These are phyloP conservation scores for Candida mesenterica DNA, from an alignment of 1,139 yeast genomes.

Conservation along the genomic window DNA sequence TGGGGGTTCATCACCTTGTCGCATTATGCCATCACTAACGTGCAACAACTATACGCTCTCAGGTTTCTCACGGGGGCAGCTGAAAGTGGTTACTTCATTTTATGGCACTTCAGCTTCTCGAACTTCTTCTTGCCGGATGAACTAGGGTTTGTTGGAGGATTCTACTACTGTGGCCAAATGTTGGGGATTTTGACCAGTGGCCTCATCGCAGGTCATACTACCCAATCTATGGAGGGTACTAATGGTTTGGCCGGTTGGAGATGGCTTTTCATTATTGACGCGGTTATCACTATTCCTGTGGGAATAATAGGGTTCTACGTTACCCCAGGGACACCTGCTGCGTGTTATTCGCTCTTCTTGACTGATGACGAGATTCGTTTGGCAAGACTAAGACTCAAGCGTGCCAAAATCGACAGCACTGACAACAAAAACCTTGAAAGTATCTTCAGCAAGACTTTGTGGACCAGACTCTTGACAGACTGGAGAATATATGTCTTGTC, in stretches of 20 bases:
- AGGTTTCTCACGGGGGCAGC: conserved; percentile 60
- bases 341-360: conserved; percentile 17
- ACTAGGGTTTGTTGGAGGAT: conserved; percentile 34
- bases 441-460: conserved; percentile 20
- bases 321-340: conserved; percentile 47
- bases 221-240: conserved; percentile 36
- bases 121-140: conserved; percentile 59
- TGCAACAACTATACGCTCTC: conserved; percentile 51
- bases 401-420: conserved; percentile 20
- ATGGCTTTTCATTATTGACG: conserved; percentile 72
- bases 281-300: conserved; percentile 55
- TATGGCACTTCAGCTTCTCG: conserved; percentile 31
- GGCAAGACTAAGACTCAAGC: conserved; percentile 15
- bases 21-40: conserved; percentile 44
- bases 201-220: conserved; percentile 39
- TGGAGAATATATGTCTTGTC: conserved; percentile 28
- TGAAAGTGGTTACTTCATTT: conserved; percentile 58
- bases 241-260: conserved; percentile 62
- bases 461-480: conserved; percentile 20
- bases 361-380: conserved; percentile 19
- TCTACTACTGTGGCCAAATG: conserved; percentile 57
- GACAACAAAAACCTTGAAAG: conserved; percentile 15
- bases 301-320: conserved; percentile 59
- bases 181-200: conserved; percentile 66
- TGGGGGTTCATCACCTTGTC: conserved; percentile 68